Percentiles rank a stretch among this genome's conserved stretches.
phyloP scores from a whole-genome alignment of 139 green algal genomes.

The Gonium pectorale region DNA sequence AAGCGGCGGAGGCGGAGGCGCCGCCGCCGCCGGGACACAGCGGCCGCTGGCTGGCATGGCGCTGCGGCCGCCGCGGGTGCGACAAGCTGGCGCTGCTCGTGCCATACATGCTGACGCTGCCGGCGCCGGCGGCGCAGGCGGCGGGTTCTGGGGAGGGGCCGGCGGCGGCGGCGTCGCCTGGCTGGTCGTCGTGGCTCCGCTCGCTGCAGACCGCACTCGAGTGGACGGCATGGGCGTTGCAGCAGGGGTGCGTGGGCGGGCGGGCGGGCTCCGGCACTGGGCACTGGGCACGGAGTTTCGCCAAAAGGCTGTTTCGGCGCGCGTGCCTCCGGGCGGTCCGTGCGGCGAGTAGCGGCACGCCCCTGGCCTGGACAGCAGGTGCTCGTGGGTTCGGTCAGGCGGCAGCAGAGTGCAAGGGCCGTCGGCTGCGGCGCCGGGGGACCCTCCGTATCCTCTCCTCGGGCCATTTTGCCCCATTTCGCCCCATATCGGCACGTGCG shows the following conservation, averaged over 20 bases:
- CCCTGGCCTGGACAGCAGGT: no score
- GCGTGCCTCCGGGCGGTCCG: no score
- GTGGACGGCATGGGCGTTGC: constrained; percentile 21
- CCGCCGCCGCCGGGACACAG: background rate
- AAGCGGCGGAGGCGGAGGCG: background rate
- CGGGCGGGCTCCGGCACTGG: no score
- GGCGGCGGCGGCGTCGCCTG: background rate
- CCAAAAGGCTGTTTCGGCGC: no score
- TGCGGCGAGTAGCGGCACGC: no score
- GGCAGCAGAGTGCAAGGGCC: no score
- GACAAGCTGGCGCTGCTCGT: background rate
- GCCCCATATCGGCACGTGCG: no score
- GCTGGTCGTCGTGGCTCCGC: background rate
- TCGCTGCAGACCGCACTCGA: constrained; percentile 27
- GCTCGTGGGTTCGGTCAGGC: no score
- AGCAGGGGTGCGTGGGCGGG: constrained; percentile 18
- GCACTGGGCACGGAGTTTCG: no score
- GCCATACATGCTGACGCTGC: background rate
- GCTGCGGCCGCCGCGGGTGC: background rate
- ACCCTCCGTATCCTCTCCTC: no score
- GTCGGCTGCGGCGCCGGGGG: no score
- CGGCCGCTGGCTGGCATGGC: constrained; percentile 24
- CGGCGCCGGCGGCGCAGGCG: background rate
- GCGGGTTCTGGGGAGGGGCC: background rate
- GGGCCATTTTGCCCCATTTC: no score